Evolutionary conservation across 257 asterid species (phyloP).

Genomic region (Ligustrum vulgare): DNA sequence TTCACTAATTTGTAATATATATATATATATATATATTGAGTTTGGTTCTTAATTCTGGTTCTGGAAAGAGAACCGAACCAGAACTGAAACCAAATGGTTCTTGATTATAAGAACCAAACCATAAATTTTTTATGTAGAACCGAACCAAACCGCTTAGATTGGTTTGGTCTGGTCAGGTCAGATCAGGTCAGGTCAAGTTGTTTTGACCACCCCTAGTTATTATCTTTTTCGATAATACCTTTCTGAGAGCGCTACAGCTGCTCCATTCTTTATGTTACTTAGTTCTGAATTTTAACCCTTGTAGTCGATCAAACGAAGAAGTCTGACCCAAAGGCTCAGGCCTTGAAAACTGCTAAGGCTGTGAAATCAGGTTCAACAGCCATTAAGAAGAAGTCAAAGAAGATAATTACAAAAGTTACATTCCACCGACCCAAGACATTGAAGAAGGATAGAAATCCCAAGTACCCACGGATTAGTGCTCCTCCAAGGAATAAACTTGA

Average conservation of each 20-base stretch:
- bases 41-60: too few species aligned
- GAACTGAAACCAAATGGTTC: too few species aligned
- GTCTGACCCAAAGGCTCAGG: constrained; percentile 48
- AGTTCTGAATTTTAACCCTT: neutral
- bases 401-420: constrained; percentile 55
- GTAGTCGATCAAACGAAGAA: constrained; percentile 34
- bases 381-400: constrained; percentile 51
- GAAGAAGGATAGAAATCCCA: constrained; percentile 53
- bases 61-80: too few species aligned
- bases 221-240: neutral
- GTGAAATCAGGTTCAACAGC: constrained; percentile 43
- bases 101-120: too few species aligned
- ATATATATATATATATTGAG: too few species aligned
- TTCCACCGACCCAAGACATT: constrained; percentile 58
- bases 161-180: too few species aligned
- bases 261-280: neutral
- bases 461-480: constrained; percentile 61
- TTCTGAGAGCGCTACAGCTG: too few species aligned
- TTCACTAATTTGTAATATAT: too few species aligned
- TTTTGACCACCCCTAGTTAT: too few species aligned
- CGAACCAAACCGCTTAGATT: too few species aligned
- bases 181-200: too few species aligned
- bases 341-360: constrained; percentile 53
- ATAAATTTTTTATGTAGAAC: too few species aligned
- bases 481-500: constrained; percentile 54